phyloP scores from a whole-genome alignment of 2,329 filamentous ascomycete genomes.

The Aspergillus eucalypticola region DNA sequence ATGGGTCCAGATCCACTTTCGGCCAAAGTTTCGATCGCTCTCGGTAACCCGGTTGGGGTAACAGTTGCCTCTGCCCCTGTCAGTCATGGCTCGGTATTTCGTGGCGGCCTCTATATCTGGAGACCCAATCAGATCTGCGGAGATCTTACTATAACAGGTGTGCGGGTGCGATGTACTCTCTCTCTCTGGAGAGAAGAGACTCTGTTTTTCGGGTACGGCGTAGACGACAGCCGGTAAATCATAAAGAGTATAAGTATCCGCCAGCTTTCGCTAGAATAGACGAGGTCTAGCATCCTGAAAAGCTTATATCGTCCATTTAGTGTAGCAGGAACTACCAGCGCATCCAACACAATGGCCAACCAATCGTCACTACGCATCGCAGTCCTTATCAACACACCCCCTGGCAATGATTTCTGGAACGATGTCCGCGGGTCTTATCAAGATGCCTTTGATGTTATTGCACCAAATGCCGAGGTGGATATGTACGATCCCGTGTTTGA shows the following conservation, averaged over 20 bases:
- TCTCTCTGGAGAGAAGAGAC: neutral
- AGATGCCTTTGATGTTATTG: neutral
- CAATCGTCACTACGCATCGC: neutral
- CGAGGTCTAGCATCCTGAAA: too few relatives aligned
- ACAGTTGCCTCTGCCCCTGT: too few relatives aligned
- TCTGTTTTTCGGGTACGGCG: neutral
- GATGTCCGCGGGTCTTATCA: conserved; percentile 8
- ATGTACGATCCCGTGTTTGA: conserved; percentile 30
- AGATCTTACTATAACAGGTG: neutral
- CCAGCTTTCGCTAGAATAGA: too few relatives aligned
- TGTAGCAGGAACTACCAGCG: too few relatives aligned
- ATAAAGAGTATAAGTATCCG: too few relatives aligned
- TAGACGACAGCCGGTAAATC: too few relatives aligned
- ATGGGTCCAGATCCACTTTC: neutral
- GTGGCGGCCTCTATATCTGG: too few relatives aligned
- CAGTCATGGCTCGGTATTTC: too few relatives aligned
- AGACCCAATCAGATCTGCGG: too few relatives aligned
- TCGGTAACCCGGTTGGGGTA: neutral
- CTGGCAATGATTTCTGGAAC: conserved; percentile 12
- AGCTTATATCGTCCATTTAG: too few relatives aligned
- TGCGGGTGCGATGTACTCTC: neutral
- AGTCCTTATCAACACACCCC: conserved; percentile 10
- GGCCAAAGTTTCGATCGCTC: neutral
- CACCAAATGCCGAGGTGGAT: conserved; percentile 16
- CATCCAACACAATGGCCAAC: neutral